Evolutionary conservation across 352 stramenopile genomes (phyloP), one percentile per base, ranked within the genome.

Genomic region (Pythium plurisporium): DNA sequence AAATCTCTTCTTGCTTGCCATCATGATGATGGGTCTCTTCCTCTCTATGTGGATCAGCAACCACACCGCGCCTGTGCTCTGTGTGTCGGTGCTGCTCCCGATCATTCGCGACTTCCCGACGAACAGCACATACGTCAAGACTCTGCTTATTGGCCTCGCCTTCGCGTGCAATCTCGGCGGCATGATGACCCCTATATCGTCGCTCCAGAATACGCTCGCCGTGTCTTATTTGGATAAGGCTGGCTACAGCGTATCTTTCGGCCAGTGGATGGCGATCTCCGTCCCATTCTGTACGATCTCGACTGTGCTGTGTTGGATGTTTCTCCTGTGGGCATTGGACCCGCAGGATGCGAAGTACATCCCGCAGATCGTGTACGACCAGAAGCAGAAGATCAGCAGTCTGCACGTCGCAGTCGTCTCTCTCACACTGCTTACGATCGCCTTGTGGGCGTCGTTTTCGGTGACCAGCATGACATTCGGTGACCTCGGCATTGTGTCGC

Each of bases 11-110:
- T 59, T 97, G 27, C 72, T 97, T 17, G 88, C 89, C 26, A 96
- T 97, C 56, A 97, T 97, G 90, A 72, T 96, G 45, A 95, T 96
- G 86, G 90, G 89, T 15, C 63, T 97, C 20, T 95, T 97, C 59
- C 59, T 97, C 6, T 96, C 87, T 11, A 96, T 96, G 84, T 95
- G 89, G 86, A 97, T 97, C 65, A 95, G 77, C 53, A 97, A 97
- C 74, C 89, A 97, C 74, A 97, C 90, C 1, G 89, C 90, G 7
- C 89, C 90, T 5, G 89, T 97, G 40, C 72, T 97, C n/a, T 97
- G 89, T 54, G 85, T 96, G 3, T 95, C 87, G 59, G 87, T 96
- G 20, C 61, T 95, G 12, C 72, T 95, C 9, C 86, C 86, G n/a
- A 95, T 95, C 55, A 95, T 95, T 44, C 76, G 86, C 0, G 86